Base-by-base conservation (phyloP, 1,284 basidiomycete species). In the Cutaneotrichosporon dermatis region DNA sequence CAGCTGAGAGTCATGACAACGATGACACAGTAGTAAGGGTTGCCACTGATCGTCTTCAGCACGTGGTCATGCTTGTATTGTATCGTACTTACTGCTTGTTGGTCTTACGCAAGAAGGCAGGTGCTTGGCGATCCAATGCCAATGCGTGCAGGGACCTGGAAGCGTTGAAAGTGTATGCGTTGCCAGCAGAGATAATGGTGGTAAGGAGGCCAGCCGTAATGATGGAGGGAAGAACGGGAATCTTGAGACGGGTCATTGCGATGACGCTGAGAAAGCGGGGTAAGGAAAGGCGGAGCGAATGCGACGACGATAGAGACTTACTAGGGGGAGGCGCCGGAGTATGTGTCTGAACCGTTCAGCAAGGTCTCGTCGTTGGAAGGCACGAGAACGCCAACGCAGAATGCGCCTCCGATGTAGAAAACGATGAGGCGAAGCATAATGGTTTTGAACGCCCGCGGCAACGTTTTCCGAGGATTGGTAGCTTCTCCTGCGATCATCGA, bases 241-340 rank as follows among this genome's bases (percentile, higher is more conserved):
- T 92, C 37, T 88, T 86, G 2, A 88, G 48, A 12, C 40, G 40
- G 1, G 40, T 41, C 40, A 41, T 41, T 4, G 40, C 40, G 40
- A 41, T 41, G 11, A 12, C 40, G 86, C 44, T 80, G 82, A 25
- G 25, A 25, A 25, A 25, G 25, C 3, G 25, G 3, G 2, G 25
- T 25, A 3, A 25, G 25, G 2, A 25, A 3, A 25, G 2, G 25
- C 2, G 3, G 25, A 25, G 65, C 83, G 69, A 72, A 54, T 70
- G 88, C 65, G 91, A 88, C 62, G 91, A 89, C 74, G 90, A 92
- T 0, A 89, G 89, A 9, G 87, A 89, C 3, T 83, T 83, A 4
- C 85, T 83, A 51, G 89, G 89, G 37, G 83, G 86, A n/a, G 43
- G 36, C 9, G 40, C 40, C 40, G 50, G 88, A 79, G 60, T 83